Evolutionary conservation across 106 monocot species (phyloP).

Genomic region (Vanilla planifolia): DNA sequence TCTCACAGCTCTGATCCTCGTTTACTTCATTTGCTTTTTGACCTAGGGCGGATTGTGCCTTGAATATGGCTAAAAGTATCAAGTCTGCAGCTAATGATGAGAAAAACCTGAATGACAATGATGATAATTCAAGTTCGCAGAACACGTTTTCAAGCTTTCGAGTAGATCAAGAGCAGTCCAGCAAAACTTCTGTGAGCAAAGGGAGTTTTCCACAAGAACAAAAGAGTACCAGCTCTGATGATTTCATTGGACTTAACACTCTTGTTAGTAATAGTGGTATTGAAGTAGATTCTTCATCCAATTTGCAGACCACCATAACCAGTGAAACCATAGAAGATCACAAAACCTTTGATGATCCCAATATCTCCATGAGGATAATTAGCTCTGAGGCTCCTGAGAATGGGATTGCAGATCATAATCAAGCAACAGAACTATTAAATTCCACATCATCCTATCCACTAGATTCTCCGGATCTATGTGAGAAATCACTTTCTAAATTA

Average conservation of each 20-base stretch:
- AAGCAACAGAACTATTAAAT: conserved; percentile 30
- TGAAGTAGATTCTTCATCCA: conserved; percentile 19
- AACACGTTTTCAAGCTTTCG: conserved; percentile 51
- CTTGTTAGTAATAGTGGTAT: conserved; percentile 17
- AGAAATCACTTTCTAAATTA: conserved; percentile 55
- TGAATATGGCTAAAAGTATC: conserved; percentile 80
- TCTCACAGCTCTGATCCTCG: neutral
- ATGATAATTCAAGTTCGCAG: conserved; percentile 60
- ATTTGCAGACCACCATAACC: conserved; percentile 8
- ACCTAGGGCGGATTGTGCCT: conserved; percentile 71
- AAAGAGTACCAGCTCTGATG: conserved; percentile 68
- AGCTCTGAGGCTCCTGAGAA: conserved; percentile 31
- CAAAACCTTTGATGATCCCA: conserved; percentile 24
- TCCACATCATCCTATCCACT: conserved; percentile 33
- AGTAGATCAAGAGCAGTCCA: conserved; percentile 54
- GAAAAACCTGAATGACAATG: conserved; percentile 39
- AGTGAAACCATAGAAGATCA: conserved; percentile 21
- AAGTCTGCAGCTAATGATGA: conserved; percentile 38
- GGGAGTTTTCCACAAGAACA: conserved; percentile 70
- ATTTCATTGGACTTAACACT: conserved; percentile 20
- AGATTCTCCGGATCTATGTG: conserved; percentile 71
- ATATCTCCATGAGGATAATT: conserved; percentile 11
- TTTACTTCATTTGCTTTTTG: conserved; percentile 12
- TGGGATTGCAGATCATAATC: conserved; percentile 26
- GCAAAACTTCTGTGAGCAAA: conserved; percentile 56